phyloP scores from a whole-genome alignment of 2,329 filamentous ascomycete genomes.

The Pseudogymnoascus sp. region DNA sequence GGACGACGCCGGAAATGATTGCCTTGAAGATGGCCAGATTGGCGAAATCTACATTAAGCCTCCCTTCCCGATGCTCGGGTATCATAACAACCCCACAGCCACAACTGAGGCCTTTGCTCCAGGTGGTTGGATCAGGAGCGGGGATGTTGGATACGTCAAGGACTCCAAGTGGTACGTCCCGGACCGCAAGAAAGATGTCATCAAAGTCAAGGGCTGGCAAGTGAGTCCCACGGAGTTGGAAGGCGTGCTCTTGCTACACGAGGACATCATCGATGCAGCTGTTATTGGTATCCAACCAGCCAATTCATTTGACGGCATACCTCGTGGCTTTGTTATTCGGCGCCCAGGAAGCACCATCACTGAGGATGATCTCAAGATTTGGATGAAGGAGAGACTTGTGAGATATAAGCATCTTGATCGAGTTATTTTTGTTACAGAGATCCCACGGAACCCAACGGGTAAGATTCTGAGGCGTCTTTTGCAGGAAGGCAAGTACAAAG shows the following conservation, averaged over 20 bases:
- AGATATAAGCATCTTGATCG: slow-evolving; percentile 42
- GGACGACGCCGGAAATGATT: slow-evolving; percentile 22
- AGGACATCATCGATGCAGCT: slow-evolving; percentile 37
- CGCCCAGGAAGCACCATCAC: slow-evolving; percentile 25
- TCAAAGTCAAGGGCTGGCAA: slow-evolving; percentile 43
- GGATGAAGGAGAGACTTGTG: slow-evolving; percentile 34
- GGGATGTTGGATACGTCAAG: slow-evolving; percentile 39
- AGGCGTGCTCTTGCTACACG: slow-evolving; percentile 37
- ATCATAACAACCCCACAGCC: slow-evolving; percentile 30
- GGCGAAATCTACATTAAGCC: slow-evolving; percentile 23
- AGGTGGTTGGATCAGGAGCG: slow-evolving; percentile 33
- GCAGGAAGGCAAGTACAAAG: not conserved
- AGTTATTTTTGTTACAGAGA: slow-evolving; percentile 40
- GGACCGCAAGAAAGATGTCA: slow-evolving; percentile 37
- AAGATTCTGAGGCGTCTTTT: slow-evolving; percentile 35
- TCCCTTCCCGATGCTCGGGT: slow-evolving; percentile 31
- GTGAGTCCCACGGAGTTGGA: slow-evolving; percentile 43
- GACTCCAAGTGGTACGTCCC: slow-evolving; percentile 34
- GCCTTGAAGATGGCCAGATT: slow-evolving; percentile 24
- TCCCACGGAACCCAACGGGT: slow-evolving; percentile 42
- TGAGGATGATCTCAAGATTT: slow-evolving; percentile 37
- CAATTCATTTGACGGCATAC: slow-evolving; percentile 30
- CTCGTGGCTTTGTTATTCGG: slow-evolving; percentile 40
- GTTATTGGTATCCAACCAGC: slow-evolving; percentile 36
- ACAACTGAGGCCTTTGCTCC: slow-evolving; percentile 23